phyloP scores from a whole-genome alignment of 306 rosid genomes.

The Vicia villosa region DNA sequence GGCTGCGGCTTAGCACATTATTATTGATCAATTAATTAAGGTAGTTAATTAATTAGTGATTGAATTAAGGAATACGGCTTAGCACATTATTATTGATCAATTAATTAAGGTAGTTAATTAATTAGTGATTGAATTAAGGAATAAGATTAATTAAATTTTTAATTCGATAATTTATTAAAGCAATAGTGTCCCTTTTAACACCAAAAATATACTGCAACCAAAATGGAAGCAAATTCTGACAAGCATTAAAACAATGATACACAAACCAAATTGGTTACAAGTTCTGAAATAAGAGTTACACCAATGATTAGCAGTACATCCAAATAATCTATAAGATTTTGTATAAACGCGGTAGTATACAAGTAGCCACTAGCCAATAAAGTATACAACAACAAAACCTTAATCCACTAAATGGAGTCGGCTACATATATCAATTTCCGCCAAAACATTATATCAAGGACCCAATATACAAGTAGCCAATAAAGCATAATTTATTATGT shows the following conservation, averaged over 20 bases:
- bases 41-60: neutral
- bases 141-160: no score
- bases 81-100: neutral
- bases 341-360: neutral
- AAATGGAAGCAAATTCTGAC: neutral
- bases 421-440: no score
- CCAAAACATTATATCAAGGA: neutral
- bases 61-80: neutral
- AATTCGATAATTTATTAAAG: neutral
- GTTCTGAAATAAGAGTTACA: neutral
- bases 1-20: neutral
- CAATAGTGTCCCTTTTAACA: neutral
- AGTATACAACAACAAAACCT: no score
- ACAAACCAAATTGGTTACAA: neutral
- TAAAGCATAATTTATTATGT: conserved; percentile 9
- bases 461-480: conserved; percentile 22
- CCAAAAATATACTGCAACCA: neutral
- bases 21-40: neutral
- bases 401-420: no score
- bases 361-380: no score
- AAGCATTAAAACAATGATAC: neutral
- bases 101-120: neutral
- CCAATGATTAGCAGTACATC: conserved; percentile 10
- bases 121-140: neutral
- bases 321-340: conserved; percentile 8